phyloP scores from a whole-genome alignment of 257 asterid genomes.

The Solanum boliviense region DNA sequence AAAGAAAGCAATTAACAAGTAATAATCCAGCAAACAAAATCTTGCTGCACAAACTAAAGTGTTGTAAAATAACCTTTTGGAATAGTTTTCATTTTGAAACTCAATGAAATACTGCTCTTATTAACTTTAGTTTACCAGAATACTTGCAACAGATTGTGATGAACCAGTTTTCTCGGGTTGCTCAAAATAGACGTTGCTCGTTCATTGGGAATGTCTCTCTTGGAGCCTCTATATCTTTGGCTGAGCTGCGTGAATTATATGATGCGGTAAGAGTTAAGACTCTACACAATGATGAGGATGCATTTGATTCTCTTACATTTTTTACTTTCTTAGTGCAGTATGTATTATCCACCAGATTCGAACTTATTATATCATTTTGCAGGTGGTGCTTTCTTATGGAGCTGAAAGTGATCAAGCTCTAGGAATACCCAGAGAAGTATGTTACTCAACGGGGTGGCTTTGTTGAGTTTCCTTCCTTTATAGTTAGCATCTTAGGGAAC shows the following conservation, averaged over 20 bases:
- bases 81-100: background rate
- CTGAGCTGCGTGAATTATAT: constrained; percentile 71
- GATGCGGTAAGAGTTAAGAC: constrained; percentile 72
- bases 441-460: constrained; percentile 1
- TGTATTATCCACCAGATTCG: background rate
- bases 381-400: constrained; percentile 95
- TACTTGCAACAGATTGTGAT: constrained; percentile 59
- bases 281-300: background rate
- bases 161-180: constrained; percentile 79
- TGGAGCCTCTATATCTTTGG: constrained; percentile 64
- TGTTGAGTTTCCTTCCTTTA: background rate
- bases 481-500: background rate
- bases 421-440: constrained; percentile 82
- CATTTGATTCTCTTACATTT: background rate
- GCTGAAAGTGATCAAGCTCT: constrained; percentile 91
- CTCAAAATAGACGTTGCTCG: constrained; percentile 61
- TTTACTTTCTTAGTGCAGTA: background rate
- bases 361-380: background rate
- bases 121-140: constrained; percentile 26
- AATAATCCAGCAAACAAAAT: background rate
- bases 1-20: background rate
- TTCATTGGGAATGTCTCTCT: constrained; percentile 79
- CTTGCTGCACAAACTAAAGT: background rate
- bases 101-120: constrained; percentile 11
- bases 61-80: background rate